Conservation (phyloP, 306 rosid species). For the Ormosia semicastrata region DNA sequence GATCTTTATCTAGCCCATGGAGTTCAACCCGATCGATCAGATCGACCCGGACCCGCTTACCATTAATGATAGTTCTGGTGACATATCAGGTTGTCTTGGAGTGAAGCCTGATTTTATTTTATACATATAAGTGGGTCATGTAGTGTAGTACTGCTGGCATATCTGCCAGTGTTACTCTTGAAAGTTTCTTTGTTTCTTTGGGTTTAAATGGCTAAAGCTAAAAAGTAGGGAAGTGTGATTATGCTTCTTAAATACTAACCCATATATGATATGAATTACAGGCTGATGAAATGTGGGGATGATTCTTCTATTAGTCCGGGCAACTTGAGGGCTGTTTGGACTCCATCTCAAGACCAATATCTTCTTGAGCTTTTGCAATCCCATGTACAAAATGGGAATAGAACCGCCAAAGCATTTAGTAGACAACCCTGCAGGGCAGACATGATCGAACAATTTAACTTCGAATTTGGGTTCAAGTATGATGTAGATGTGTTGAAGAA, state of each 20-base stretch:
- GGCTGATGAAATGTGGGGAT: constrained; percentile 29
- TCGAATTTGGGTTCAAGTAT: constrained; percentile 25
- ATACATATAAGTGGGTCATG: too few species aligned
- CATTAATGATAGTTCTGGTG: background rate
- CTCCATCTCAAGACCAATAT: constrained; percentile 33
- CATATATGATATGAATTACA: constrained; percentile 11
- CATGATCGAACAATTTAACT: constrained; percentile 27
- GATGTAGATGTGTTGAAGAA: constrained; percentile 33
- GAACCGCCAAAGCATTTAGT: constrained; percentile 26
- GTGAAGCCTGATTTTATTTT: too few species aligned
- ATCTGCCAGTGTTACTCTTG: too few species aligned
- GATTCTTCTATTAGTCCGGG: background rate
- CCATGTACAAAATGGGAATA: constrained; percentile 34
- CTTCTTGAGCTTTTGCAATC: constrained; percentile 28
- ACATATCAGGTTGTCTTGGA: background rate
- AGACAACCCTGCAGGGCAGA: constrained; percentile 29
- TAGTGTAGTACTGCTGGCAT: too few species aligned
- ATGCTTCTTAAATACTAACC: background rate
- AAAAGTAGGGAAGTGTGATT: background rate
- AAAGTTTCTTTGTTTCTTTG: too few species aligned
- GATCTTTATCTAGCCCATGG: too few species aligned
- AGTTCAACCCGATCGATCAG: too few species aligned
- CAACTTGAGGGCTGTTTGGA: constrained; percentile 35
- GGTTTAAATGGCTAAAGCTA: too few species aligned
- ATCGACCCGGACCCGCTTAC: too few species aligned